Evolutionary conservation across 2,329 filamentous ascomycete genomes (phyloP).

Genomic region (Xylaria polymorpha): DNA sequence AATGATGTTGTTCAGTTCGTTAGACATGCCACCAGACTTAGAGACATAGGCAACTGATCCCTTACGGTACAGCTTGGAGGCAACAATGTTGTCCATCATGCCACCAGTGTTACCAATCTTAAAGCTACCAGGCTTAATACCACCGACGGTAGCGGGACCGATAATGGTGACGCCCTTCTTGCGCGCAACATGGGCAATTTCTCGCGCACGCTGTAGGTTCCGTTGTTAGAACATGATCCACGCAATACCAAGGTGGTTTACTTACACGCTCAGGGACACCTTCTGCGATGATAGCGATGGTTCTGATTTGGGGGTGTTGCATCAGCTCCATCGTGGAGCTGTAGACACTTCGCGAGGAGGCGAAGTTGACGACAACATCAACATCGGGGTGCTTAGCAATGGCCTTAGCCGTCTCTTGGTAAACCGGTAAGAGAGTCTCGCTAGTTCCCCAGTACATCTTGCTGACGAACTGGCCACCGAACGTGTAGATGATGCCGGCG

Average conservation of each 20-base stretch:
- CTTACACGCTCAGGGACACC: slow-evolving; percentile 97
- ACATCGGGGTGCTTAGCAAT: slow-evolving; percentile 97
- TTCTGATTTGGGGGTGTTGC: slow-evolving; percentile 96
- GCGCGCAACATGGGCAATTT: slow-evolving; percentile 95
- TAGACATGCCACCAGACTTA: slow-evolving; percentile 99
- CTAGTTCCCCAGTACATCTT: slow-evolving; percentile 99
- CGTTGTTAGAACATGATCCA: slow-evolving; percentile 44
- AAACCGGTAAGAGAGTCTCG: slow-evolving; percentile 97
- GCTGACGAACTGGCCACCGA: slow-evolving; percentile 99
- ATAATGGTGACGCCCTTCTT: slow-evolving; percentile 99
- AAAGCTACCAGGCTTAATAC: slow-evolving; percentile 99
- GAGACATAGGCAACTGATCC: slow-evolving; percentile 99
- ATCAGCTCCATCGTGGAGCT: slow-evolving; percentile 98
- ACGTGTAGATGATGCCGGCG: slow-evolving; percentile 99
- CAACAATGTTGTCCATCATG: slow-evolving; percentile 99
- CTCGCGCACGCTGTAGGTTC: slow-evolving; percentile 81
- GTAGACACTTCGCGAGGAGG: slow-evolving; percentile 98
- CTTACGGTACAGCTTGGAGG: slow-evolving; percentile 99
- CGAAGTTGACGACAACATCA: slow-evolving; percentile 99
- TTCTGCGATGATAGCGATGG: slow-evolving; percentile 99
- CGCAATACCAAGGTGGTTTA: slow-evolving; percentile 42
- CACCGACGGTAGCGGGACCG: slow-evolving; percentile 96
- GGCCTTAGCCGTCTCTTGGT: slow-evolving; percentile 93
- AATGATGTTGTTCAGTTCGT: slow-evolving; percentile 99
- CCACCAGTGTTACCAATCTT: slow-evolving; percentile 99